phyloP scores from a whole-genome alignment of 2,329 filamentous ascomycete genomes.

The Coleophoma crateriformis region DNA sequence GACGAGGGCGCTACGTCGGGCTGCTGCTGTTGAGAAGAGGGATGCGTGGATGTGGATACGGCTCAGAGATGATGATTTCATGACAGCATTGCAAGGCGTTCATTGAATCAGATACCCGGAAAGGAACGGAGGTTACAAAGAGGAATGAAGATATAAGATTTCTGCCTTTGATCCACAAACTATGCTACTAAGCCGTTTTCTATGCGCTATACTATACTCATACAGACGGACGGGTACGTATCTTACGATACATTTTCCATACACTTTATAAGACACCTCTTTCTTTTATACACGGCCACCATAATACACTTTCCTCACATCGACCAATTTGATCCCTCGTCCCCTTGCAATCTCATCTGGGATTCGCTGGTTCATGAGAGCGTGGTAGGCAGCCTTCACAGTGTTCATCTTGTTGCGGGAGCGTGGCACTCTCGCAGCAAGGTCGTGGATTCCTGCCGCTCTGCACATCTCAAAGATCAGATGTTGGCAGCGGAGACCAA shows the following conservation, averaged over 20 bases:
- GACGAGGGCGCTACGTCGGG: too few species aligned
- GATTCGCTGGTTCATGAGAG: constrained; percentile 75
- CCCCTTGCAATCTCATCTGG: constrained; percentile 88
- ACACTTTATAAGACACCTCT: too few species aligned
- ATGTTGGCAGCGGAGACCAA: constrained; percentile 85
- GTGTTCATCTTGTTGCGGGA: constrained; percentile 97
- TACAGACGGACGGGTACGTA: constrained; percentile 32
- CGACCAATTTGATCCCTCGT: constrained; percentile 89
- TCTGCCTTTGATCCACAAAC: constrained; percentile 6
- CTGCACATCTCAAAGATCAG: constrained; percentile 94
- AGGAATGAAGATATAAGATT: constrained; percentile 4
- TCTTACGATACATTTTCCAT: too few species aligned
- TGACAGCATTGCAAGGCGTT: constrained; percentile 8
- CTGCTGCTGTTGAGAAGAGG: too few species aligned
- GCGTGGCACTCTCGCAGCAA: constrained; percentile 76
- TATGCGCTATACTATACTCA: constrained; percentile 30
- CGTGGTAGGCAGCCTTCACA: constrained; percentile 84
- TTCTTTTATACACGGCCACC: constrained; percentile 47
- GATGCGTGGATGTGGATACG: too few species aligned
- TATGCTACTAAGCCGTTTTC: constrained; percentile 14
- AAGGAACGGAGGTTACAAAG: neutral
- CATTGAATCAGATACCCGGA: constrained; percentile 13
- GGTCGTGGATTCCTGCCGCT: constrained; percentile 78
- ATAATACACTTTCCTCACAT: constrained; percentile 96
- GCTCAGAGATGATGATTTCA: neutral